Evolutionary conservation across 2,329 filamentous ascomycete species (phyloP).

Genomic region (Golovinomyces cichoracearum): DNA sequence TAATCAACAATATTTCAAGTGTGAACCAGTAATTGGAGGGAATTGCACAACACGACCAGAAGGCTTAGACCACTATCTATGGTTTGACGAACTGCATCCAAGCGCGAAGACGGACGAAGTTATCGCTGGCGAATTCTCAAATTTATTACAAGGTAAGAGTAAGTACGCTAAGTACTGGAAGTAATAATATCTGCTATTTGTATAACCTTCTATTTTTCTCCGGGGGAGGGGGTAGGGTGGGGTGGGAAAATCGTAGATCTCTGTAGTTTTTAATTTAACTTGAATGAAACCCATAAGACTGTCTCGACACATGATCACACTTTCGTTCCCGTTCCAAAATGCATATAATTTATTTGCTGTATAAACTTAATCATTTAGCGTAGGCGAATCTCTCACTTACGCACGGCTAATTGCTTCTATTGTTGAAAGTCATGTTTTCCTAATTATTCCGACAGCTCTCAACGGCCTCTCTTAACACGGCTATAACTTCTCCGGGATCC

Average conservation of each 20-base stretch:
- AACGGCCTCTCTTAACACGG: conserved; percentile 53
- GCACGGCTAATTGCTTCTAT: too few species aligned
- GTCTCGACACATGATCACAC: too few species aligned
- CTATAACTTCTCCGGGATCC: conserved; percentile 67
- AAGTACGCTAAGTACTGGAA: conserved; percentile 16
- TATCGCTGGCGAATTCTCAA: conserved; percentile 29
- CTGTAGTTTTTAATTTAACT: too few species aligned
- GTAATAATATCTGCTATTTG: not conserved
- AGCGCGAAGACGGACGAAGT: conserved; percentile 34
- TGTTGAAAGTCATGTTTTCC: too few species aligned
- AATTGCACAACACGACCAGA: conserved; percentile 17
- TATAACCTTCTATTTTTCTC: too few species aligned
- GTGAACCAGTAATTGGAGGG: conserved; percentile 15
- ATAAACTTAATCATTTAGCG: too few species aligned
- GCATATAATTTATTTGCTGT: too few species aligned
- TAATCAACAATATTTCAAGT: conserved; percentile 30
- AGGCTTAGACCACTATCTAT: conserved; percentile 35
- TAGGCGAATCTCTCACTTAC: not conserved
- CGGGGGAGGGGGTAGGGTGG: too few species aligned
- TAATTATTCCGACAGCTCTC: conserved; percentile 20
- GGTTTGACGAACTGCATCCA: conserved; percentile 52
- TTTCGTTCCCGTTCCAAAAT: too few species aligned
- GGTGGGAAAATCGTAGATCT: too few species aligned
- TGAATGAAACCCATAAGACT: too few species aligned
- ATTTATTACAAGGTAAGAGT: conserved; percentile 23